A percentile compares a stretch with the other conserved stretches of the same genome.
phyloP scores from a whole-genome alignment of 495 filamentous ascomycete species.

The Lophiostoma macrostomum region DNA sequence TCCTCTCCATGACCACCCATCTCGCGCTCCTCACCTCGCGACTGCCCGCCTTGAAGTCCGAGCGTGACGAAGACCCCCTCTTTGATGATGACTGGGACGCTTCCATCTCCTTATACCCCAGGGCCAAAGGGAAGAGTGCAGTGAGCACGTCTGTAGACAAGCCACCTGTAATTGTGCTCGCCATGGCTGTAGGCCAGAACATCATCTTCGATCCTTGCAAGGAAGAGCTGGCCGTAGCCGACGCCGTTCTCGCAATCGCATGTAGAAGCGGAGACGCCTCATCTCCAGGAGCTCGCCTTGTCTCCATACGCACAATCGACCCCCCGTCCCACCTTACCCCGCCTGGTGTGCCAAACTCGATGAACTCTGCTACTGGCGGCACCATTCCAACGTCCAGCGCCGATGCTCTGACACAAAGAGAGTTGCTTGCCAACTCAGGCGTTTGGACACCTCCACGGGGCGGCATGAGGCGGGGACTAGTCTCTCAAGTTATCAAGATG shows the following conservation, averaged over 20 bases:
- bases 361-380: slow-evolving; percentile 61
- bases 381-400: slow-evolving; percentile 42
- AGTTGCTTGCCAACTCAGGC: slow-evolving; percentile 59
- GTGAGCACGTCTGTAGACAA: slow-evolving; percentile 27
- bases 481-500: slow-evolving; percentile 58
- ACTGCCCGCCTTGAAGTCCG: slow-evolving; percentile 77
- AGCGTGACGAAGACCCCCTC: slow-evolving; percentile 88
- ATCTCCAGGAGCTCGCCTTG: slow-evolving; percentile 45
- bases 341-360: slow-evolving; percentile 64
- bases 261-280: slow-evolving; percentile 41
- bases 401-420: slow-evolving; percentile 47
- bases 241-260: slow-evolving; percentile 67
- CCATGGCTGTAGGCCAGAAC: slow-evolving; percentile 79
- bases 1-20: slow-evolving; percentile 89
- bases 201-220: slow-evolving; percentile 89
- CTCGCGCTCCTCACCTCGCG: slow-evolving; percentile 89
- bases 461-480: slow-evolving; percentile 65
- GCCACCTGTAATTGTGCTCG: slow-evolving; percentile 85
- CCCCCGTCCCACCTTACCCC: slow-evolving; percentile 68
- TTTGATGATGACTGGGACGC: slow-evolving; percentile 98
- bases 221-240: slow-evolving; percentile 90
- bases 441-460: slow-evolving; percentile 78
- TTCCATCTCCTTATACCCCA: slow-evolving; percentile 71
- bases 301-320: slow-evolving; percentile 68
- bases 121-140: slow-evolving; percentile 21